A percentile compares a stretch with the other conserved stretches of the same genome.
These are phyloP conservation scores for Primulina eburnea DNA, from an alignment of 257 asterid genomes.

Conservation along the genomic window DNA sequence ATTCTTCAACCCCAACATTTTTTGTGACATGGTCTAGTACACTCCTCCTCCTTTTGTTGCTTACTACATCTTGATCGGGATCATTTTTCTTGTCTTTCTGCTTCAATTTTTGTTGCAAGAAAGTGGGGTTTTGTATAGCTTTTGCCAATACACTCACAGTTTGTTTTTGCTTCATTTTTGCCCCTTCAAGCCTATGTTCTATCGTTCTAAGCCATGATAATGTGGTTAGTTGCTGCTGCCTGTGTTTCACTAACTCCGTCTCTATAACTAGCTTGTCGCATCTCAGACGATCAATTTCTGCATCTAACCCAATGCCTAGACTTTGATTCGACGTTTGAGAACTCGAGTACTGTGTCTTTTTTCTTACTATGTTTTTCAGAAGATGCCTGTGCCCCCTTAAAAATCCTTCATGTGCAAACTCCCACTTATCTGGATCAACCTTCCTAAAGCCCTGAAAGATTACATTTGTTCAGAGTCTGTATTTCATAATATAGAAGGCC, in stretches of 20 bases:
- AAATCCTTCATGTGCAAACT: conserved; percentile 55
- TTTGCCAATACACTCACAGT: conserved; percentile 43
- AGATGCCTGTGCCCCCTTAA: conserved; percentile 41
- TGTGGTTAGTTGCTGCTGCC: conserved; percentile 37
- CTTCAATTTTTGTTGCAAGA: conserved; percentile 31
- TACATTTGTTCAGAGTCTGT: too few relatives aligned
- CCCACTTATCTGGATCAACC: conserved; percentile 53
- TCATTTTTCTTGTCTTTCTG: conserved; percentile 35
- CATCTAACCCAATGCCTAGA: conserved; percentile 29
- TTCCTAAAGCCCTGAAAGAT: conserved; percentile 40
- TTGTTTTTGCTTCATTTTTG: conserved; percentile 43
- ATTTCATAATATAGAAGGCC: too few relatives aligned
- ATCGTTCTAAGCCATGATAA: conserved; percentile 31
- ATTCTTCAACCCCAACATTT: background rate
- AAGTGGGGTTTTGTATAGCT: conserved; percentile 40
- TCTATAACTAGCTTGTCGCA: conserved; percentile 37
- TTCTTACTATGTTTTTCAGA: conserved; percentile 38
- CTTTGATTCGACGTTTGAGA: conserved; percentile 14
- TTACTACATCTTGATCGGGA: conserved; percentile 30
- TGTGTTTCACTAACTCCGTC: conserved; percentile 31
- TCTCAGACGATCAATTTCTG: conserved; percentile 35
- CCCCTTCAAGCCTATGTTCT: conserved; percentile 40
- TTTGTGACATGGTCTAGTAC: conserved; percentile 26
- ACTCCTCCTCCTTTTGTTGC: conserved; percentile 34
- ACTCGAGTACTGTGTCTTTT: conserved; percentile 12